These are phyloP conservation scores for Clonostachys byssicola DNA, from an alignment of 2,329 filamentous ascomycete genomes.

Conservation along the genomic window DNA sequence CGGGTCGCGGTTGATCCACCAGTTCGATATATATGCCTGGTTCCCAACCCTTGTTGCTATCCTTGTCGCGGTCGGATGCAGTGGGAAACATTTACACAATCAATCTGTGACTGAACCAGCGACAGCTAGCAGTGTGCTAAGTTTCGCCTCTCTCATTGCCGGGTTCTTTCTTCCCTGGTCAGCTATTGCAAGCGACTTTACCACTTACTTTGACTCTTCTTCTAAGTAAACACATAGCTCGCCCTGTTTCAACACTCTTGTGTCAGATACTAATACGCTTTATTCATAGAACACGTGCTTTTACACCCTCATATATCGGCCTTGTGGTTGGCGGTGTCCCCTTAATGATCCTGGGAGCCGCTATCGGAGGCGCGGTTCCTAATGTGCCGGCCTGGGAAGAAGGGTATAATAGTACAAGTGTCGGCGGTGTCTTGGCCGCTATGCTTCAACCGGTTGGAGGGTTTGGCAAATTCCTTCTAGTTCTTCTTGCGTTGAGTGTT, in stretches of 20 bases:
- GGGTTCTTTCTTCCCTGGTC: constrained; percentile 62
- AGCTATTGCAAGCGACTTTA: constrained; percentile 54
- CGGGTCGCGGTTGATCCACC: constrained; percentile 52
- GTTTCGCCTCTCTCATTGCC: constrained; percentile 57
- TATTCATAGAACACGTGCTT: constrained; percentile 32
- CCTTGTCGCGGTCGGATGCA: constrained; percentile 48
- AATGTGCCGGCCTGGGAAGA: constrained; percentile 48
- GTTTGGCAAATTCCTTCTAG: constrained; percentile 59
- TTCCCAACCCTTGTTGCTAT: constrained; percentile 51
- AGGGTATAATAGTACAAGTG: constrained; percentile 46
- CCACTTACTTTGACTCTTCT: constrained; percentile 48
- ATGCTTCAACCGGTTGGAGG: constrained; percentile 55
- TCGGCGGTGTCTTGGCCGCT: constrained; percentile 54
- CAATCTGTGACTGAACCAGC: constrained; percentile 35
- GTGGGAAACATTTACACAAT: constrained; percentile 40
- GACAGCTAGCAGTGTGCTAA: constrained; percentile 42
- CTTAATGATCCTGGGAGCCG: constrained; percentile 59
- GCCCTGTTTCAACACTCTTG: background rate
- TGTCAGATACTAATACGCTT: constrained; percentile 1
- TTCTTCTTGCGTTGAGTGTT: constrained; percentile 52
- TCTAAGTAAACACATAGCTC: too few relatives aligned
- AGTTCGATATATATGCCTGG: constrained; percentile 54
- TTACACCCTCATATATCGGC: constrained; percentile 52
- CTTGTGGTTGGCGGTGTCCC: constrained; percentile 49
- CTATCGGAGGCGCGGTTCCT: constrained; percentile 56